These are phyloP conservation scores for Pythium periplocum DNA, from an alignment of 352 stramenopile genomes.

Conservation along the genomic window DNA sequence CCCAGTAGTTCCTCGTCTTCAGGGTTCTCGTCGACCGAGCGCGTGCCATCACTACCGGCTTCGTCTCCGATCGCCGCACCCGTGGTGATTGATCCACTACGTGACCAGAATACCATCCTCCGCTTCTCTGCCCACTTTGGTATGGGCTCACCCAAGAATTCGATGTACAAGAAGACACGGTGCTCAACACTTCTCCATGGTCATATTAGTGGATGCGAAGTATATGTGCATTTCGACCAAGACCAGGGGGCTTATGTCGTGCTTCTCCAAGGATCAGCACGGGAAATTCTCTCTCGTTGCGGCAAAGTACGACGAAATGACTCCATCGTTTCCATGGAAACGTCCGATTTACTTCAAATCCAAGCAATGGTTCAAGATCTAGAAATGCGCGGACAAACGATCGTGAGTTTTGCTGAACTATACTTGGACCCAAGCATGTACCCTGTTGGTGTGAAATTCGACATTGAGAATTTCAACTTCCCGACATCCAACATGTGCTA, in stretches of 20 bases:
- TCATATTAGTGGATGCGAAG: constrained; percentile 42
- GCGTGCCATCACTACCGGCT: constrained; percentile 26
- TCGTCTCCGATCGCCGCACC: constrained; percentile 36
- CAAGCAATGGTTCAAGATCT: constrained; percentile 42
- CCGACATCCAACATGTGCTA: constrained; percentile 53
- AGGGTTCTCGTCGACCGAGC: constrained; percentile 5
- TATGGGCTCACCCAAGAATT: constrained; percentile 21
- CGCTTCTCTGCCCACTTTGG: constrained; percentile 43
- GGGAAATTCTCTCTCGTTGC: constrained; percentile 46
- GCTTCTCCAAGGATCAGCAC: constrained; percentile 34
- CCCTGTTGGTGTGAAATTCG: constrained; percentile 42
- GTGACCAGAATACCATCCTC: constrained; percentile 40
- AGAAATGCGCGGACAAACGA: constrained; percentile 35
- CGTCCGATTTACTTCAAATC: constrained; percentile 32
- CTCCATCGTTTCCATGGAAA: constrained; percentile 26
- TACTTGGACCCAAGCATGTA: constrained; percentile 38
- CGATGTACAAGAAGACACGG: constrained; percentile 23
- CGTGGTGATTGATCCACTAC: constrained; percentile 33
- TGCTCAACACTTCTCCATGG: constrained; percentile 39
- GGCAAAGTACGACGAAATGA: constrained; percentile 30
- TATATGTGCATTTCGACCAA: constrained; percentile 56
- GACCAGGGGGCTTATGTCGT: constrained; percentile 42
- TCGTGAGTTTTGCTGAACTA: constrained; percentile 48
- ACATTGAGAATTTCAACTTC: constrained; percentile 50
- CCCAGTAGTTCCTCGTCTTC: neutral